Evolutionary conservation across 148 eudicot genomes (phyloP), one percentile per base, ranked within the genome.

Genomic region (Camellia granthamiana): DNA sequence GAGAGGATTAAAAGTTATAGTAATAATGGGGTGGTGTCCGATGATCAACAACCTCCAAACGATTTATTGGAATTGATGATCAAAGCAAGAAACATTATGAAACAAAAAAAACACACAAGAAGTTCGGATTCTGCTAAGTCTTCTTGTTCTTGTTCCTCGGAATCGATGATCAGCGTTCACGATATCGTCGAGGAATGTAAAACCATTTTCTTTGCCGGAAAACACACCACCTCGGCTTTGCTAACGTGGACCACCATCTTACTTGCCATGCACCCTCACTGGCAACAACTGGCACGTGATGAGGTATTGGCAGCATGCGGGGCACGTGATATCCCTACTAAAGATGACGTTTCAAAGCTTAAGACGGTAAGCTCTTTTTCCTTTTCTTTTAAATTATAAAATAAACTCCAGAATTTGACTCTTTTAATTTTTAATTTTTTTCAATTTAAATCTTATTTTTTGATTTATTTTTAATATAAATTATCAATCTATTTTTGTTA

Each of bases 261-360:
- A 11, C 81, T 91, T 21, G 92, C 94, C 30, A 89, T 91, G 92
- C 94, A 91, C 80, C 90, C 94, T 59, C 90, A 89, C 65, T 91
- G 94, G 94, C 94, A 91, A 78, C 85, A 86, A 58, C 67, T 88
- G 76, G 94, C 94, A 82, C 94, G 92, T 79, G 92, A 91, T 77
- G 94, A 91, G 85, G 92, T 91, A 58, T 42, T 91, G 68, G 75
- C 74, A 19, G 87, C 78, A 44, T 91, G 90, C 78, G 92, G 92
- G 67, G 79, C 88, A 81, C 89, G 86, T 84, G 92, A 91, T n/a
- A 46, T 82, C 3, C 94, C 92, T 11, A 83, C 89, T 2, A 89
- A 88, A 59, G 90, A 86, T 55, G 88, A 91, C 65, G 79, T 91
- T 62, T 81, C 92, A 5, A 82, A 82, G 78, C 89, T 91, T 46